These are phyloP conservation scores for Arctium lappa DNA, from an alignment of 129 eudicot species.

Conservation along the genomic window DNA sequence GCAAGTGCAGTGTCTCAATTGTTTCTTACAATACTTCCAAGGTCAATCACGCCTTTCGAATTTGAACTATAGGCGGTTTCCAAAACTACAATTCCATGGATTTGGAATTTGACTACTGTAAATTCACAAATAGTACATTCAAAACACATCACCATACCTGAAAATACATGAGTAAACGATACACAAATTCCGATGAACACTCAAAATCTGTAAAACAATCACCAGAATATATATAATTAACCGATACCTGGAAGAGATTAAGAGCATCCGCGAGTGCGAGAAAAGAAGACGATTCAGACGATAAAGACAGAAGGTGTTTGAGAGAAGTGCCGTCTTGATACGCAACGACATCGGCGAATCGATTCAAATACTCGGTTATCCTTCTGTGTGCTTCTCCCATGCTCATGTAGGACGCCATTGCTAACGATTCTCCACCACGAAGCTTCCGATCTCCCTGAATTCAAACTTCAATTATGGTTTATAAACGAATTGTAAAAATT, in stretches of 20 bases:
- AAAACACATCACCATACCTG: neutral
- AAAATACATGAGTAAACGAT: neutral
- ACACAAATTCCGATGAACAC: neutral
- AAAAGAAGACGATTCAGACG: constrained; percentile 63
- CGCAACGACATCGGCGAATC: constrained; percentile 78
- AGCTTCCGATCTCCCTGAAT: neutral
- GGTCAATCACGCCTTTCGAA: neutral
- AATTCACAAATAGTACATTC: neutral
- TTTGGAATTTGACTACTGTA: neutral
- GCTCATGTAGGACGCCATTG: constrained; percentile 65
- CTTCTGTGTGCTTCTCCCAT: constrained; percentile 95
- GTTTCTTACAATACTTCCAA: neutral
- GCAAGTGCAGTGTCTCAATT: neutral
- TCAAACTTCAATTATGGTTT: constrained; percentile 22
- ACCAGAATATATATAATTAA: neutral
- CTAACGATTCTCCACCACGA: neutral
- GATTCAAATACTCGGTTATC: constrained; percentile 68
- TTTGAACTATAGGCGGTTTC: neutral
- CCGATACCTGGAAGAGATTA: constrained; percentile 64
- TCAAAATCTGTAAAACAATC: neutral
- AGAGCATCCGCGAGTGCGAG: constrained; percentile 88
- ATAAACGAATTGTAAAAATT: neutral
- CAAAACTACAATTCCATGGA: neutral
- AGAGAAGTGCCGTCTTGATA: constrained; percentile 76
- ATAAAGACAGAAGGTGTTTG: constrained; percentile 64